A percentile compares a stretch with the other conserved stretches of the same genome.
phyloP scores from a whole-genome alignment of 345 rosid species.

The Euphorbia lathyris region DNA sequence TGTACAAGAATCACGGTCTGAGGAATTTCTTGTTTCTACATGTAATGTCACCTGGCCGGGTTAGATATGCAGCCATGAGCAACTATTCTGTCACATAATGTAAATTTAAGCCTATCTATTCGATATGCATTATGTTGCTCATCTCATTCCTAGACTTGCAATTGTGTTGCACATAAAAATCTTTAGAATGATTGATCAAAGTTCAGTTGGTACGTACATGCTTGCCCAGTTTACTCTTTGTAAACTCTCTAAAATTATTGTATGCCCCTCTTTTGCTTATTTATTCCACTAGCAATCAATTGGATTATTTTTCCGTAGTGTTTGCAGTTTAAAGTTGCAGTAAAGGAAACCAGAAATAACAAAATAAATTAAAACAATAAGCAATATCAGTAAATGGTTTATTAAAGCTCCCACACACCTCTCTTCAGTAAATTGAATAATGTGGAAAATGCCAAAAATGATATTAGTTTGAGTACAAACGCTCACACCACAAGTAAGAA shows the following conservation, averaged over 20 bases:
- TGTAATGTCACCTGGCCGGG: constrained; percentile 14
- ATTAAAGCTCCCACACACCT: no score
- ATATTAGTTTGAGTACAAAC: not conserved
- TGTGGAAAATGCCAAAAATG: constrained; percentile 13
- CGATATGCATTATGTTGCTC: constrained; percentile 9
- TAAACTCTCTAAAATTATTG: no score
- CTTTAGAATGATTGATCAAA: not conserved
- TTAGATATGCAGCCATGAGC: constrained; percentile 21
- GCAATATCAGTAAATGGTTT: no score
- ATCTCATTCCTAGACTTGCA: not conserved
- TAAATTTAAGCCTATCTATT: constrained; percentile 18
- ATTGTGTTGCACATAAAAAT: not conserved
- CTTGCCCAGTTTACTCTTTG: no score
- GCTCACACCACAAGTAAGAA: constrained; percentile 26
- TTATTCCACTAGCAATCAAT: no score
- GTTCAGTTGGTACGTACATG: not conserved
- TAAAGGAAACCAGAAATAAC: no score
- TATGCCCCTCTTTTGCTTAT: no score
- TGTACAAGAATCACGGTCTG: constrained; percentile 24
- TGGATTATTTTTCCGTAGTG: no score
- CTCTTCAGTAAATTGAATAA: not conserved
- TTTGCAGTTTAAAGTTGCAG: no score
- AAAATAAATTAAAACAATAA: no score
- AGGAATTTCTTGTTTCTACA: constrained; percentile 20
- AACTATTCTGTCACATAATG: constrained; percentile 2